Evolutionary conservation across 108 stramenopile genomes (phyloP).

Genomic region (Cyclostephanos invisitatus): DNA sequence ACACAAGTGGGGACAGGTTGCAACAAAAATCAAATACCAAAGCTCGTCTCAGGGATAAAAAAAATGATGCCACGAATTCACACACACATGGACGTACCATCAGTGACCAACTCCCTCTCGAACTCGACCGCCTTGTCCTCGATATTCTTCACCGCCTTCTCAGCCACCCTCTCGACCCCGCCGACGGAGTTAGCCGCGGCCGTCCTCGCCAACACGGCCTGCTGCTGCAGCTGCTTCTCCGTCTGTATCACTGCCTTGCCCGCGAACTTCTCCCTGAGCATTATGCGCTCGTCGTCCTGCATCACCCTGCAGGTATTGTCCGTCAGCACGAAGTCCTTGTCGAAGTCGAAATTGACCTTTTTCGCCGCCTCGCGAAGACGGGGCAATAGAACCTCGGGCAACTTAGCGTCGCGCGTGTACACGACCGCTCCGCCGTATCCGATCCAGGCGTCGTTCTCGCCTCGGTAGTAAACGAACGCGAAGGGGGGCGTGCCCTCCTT

Average conservation of each 20-base stretch:
- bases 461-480: slow-evolving; percentile 95
- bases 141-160: slow-evolving; percentile 50
- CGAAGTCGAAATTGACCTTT: slow-evolving; percentile 85
- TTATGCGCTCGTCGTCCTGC: slow-evolving; percentile 53
- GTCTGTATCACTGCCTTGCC: slow-evolving; percentile 80
- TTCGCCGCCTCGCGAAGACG: slow-evolving; percentile 78
- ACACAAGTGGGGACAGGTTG: not conserved
- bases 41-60: slow-evolving; percentile 26
- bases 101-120: slow-evolving; percentile 64
- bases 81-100: slow-evolving; percentile 26
- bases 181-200: slow-evolving; percentile 67
- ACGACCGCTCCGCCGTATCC: slow-evolving; percentile 95
- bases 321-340: slow-evolving; percentile 76
- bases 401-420: slow-evolving; percentile 84
- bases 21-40: slow-evolving; percentile 25
- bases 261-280: slow-evolving; percentile 77
- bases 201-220: slow-evolving; percentile 71
- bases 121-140: slow-evolving; percentile 64
- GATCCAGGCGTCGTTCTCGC: slow-evolving; percentile 95
- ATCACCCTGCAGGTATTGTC: slow-evolving; percentile 77
- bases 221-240: slow-evolving; percentile 76
- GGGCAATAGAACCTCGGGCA: slow-evolving; percentile 81
- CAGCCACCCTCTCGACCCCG: slow-evolving; percentile 77
- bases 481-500: slow-evolving; percentile 78
- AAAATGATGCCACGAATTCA: too few species aligned